These are phyloP conservation scores for Malus hybrid DNA, from an alignment of 331 rosid genomes.

Conservation along the genomic window DNA sequence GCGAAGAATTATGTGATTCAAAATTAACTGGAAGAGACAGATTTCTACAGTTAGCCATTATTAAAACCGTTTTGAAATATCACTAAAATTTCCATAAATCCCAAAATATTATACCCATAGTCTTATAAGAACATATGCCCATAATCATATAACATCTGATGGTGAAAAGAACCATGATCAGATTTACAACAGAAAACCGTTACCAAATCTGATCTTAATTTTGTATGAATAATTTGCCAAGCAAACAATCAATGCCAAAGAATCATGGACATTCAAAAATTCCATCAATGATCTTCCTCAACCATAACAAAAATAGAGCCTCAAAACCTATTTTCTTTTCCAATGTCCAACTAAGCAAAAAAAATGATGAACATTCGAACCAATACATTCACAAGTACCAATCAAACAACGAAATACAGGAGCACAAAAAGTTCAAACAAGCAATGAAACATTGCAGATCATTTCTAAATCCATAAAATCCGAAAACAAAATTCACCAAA, in stretches of 20 bases:
- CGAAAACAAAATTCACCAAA: background rate
- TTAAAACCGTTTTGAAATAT: background rate
- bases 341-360: background rate
- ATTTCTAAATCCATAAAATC: background rate
- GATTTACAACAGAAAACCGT: background rate
- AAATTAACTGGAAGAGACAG: background rate
- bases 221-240: background rate
- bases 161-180: background rate
- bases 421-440: background rate
- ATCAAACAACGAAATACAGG: background rate
- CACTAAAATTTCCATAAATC: background rate
- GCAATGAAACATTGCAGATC: conserved; percentile 1
- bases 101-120: background rate
- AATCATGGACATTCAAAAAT: background rate
- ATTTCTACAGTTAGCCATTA: background rate
- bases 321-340: background rate
- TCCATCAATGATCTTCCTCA: background rate
- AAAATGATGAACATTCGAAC: background rate
- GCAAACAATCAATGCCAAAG: background rate
- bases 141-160: background rate
- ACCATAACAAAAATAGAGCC: background rate
- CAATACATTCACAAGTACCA: background rate
- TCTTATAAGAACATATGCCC: background rate
- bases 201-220: background rate
- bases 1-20: background rate